Base-by-base conservation (phyloP, 2,329 filamentous ascomycete genomes). In the Salinomyces thailandicus region DNA sequence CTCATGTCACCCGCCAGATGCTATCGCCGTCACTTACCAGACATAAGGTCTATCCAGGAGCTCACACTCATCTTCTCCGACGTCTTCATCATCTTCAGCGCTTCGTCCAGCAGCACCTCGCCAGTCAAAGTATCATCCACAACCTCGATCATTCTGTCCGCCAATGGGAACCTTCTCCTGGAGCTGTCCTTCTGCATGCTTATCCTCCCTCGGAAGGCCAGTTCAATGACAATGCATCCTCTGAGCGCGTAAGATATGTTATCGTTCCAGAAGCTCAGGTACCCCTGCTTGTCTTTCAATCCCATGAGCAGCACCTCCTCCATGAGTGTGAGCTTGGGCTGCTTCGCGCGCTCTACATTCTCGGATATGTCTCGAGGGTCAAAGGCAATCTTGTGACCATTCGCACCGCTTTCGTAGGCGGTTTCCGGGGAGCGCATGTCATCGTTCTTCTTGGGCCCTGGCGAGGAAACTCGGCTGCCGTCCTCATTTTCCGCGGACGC, bases 31-130 rank as follows among this genome's bases (percentile, higher is more conserved):
- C 5, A 7, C 72, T 52, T 76, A 95, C 89, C 91, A 62, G 87
- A 95, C 86, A 98, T 89, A 50, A 98, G 70, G 62, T 98, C 91
- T 62, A 98, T 96, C 91, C 91, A 98, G 31, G 85, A 85, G 69
- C 85, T 91, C 50, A 98, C 91, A 64, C 91, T 96, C 91, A 98
- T 96, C 74, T 94, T 95, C 71, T 98, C 91, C 64, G 86, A 95
- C 52, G 84, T 80, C 73, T 98, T 98, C 89, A 98, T 98, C 87
- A 98, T 93, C 72, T 98, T 98, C 57, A 98, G 70, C 41, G 91
- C 85, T 69, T 98, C 91, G 64, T 98, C 91, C 56, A 98, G 75
- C 54, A 98, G 73, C 47, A 96, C 91, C 68, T 98, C 91, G 51
- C 91, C 91, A 5, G 91, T 98, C 58, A 95, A 72, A 41, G 86